These are phyloP conservation scores for Epichloe elymi DNA, from an alignment of 2,329 filamentous ascomycete genomes.

Conservation along the genomic window DNA sequence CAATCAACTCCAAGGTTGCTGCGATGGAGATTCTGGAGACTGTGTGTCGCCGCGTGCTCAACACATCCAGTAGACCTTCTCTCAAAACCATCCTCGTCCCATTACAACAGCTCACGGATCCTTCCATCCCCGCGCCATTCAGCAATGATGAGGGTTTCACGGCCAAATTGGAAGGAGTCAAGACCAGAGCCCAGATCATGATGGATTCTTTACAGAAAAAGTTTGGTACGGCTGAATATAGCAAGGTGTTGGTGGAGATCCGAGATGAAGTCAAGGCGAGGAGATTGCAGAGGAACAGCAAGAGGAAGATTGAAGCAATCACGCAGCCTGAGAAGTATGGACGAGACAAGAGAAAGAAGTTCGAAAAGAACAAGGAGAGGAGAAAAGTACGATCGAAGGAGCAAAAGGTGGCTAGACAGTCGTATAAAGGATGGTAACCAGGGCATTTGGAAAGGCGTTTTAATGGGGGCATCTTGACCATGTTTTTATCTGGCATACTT, in stretches of 20 bases:
- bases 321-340: slow-evolving; percentile 67
- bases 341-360: slow-evolving; percentile 67
- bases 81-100: slow-evolving; percentile 46
- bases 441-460: slow-evolving; percentile 16
- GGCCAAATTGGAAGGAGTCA: slow-evolving; percentile 55
- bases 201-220: slow-evolving; percentile 77
- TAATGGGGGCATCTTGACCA: not conserved
- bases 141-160: slow-evolving; percentile 60
- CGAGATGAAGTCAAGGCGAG: slow-evolving; percentile 58
- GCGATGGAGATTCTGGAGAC: slow-evolving; percentile 63
- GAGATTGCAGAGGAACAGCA: slow-evolving; percentile 61
- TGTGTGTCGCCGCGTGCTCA: slow-evolving; percentile 48
- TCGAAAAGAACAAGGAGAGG: slow-evolving; percentile 71
- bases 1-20: slow-evolving; percentile 61
- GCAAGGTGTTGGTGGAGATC: slow-evolving; percentile 58
- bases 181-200: slow-evolving; percentile 59
- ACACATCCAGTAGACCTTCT: slow-evolving; percentile 44
- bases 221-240: slow-evolving; percentile 68
- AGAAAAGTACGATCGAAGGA: slow-evolving; percentile 67
- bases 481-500: not conserved
- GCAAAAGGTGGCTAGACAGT: slow-evolving; percentile 57
- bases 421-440: slow-evolving; percentile 41
- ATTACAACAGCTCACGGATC: slow-evolving; percentile 74
- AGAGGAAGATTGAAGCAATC: slow-evolving; percentile 83
- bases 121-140: slow-evolving; percentile 57